Conservation (phyloP, 2,329 filamentous ascomycete genomes). For the Raffaelea deltoideospora region DNA sequence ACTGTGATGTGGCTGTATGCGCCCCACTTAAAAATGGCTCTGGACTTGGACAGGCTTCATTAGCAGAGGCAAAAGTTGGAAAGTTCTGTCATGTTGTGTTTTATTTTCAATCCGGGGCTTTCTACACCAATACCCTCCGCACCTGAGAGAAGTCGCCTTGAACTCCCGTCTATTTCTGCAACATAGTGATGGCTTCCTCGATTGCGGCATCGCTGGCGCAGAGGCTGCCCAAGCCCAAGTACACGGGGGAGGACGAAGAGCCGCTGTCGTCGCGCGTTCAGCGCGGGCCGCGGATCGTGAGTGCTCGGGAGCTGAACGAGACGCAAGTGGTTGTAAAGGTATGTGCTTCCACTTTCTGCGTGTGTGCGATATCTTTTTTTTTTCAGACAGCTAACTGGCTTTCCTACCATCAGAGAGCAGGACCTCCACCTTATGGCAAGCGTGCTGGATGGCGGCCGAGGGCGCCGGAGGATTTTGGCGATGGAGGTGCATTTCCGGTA, state of each 20-base stretch:
- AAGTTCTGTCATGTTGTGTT: too few relatives aligned
- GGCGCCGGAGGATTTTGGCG: conserved; percentile 78
- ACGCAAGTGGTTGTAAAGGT: conserved; percentile 71
- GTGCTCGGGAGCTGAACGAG: conserved; percentile 65
- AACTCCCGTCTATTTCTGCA: too few relatives aligned
- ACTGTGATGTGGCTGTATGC: too few relatives aligned
- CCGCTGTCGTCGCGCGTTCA: conserved; percentile 54
- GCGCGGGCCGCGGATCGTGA: conserved; percentile 69
- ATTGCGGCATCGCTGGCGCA: conserved; percentile 59
- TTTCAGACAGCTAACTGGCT: conserved; percentile 6
- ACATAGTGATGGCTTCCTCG: conserved; percentile 45
- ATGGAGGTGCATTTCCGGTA: conserved; percentile 85
- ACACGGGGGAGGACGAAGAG: conserved; percentile 80
- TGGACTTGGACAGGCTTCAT: too few relatives aligned
- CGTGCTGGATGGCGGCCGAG: conserved; percentile 84
- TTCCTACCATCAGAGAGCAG: conserved; percentile 42
- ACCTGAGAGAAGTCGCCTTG: too few relatives aligned
- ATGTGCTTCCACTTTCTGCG: conserved; percentile 10
- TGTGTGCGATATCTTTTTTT: too few relatives aligned
- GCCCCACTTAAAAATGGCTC: too few relatives aligned
- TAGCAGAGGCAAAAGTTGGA: too few relatives aligned
- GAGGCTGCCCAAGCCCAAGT: conserved; percentile 77
- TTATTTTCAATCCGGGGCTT: too few relatives aligned
- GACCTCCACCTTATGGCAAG: conserved; percentile 77
- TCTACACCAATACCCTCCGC: too few relatives aligned